Conservation (phyloP, 306 rosid genomes). For the Crataegus laevigata region DNA sequence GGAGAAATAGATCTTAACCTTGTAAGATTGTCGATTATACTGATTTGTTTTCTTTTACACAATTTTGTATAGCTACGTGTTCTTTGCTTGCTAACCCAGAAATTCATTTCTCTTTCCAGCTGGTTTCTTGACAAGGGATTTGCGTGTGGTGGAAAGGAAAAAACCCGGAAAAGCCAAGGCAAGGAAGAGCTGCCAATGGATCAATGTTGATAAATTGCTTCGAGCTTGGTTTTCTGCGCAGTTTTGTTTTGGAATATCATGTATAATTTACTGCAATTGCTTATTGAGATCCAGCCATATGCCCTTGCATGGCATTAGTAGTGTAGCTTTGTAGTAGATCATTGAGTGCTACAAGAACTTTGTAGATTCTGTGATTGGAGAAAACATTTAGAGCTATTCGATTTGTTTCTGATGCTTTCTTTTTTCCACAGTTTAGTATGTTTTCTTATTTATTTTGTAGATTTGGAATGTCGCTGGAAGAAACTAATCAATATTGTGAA, state of each 20-base stretch:
- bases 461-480: too few relatives aligned
- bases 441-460: too few relatives aligned
- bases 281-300: neutral
- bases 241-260: conserved; percentile 19
- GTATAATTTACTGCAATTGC: conserved; percentile 18
- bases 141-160: conserved; percentile 93
- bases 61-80: neutral
- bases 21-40: neutral
- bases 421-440: too few relatives aligned
- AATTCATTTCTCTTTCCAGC: conserved; percentile 32
- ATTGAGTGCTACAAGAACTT: neutral
- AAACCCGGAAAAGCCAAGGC: conserved; percentile 98
- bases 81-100: conserved; percentile 10
- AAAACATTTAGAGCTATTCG: too few relatives aligned
- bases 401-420: too few relatives aligned
- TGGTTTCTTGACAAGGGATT: conserved; percentile 90
- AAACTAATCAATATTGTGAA: too few relatives aligned
- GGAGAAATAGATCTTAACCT: neutral
- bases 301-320: neutral
- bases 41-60: neutral
- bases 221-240: conserved; percentile 1
- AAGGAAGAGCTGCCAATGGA: conserved; percentile 99
- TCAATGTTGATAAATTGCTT: conserved; percentile 55
- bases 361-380: too few relatives aligned
- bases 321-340: neutral